Evolutionary conservation across 805 yeast genomes (phyloP).

Genomic region (Hagleromyces aurorensis): DNA sequence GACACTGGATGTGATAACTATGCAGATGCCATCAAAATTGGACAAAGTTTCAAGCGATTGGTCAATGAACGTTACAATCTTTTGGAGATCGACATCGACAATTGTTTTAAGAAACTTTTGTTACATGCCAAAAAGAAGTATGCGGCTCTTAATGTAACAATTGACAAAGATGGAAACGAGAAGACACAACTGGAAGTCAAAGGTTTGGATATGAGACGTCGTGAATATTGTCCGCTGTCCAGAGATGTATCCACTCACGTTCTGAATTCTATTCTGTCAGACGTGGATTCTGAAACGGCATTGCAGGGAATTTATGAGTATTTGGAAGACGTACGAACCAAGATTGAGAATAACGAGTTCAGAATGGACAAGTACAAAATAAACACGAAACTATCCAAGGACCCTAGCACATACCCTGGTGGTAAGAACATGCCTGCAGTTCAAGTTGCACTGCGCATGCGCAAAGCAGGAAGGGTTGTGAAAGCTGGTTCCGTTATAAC

Average conservation of each 20-base stretch:
- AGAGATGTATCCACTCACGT: conserved; percentile 79
- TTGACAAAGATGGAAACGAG: conserved; percentile 47
- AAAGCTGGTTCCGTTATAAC: conserved; percentile 88
- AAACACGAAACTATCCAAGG: conserved; percentile 83
- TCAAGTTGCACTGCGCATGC: conserved; percentile 77
- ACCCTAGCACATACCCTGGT: conserved; percentile 75
- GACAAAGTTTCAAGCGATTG: conserved; percentile 70
- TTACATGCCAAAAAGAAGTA: conserved; percentile 95
- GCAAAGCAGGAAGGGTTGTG: conserved; percentile 77
- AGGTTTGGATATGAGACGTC: conserved; percentile 93
- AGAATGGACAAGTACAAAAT: conserved; percentile 66
- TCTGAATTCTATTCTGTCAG: conserved; percentile 61
- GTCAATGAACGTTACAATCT: conserved; percentile 85
- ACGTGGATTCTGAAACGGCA: conserved; percentile 69
- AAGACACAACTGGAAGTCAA: conserved; percentile 70
- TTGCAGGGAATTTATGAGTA: conserved; percentile 63
- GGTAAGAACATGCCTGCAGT: conserved; percentile 83
- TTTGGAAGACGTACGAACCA: conserved; percentile 49
- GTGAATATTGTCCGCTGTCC: conserved; percentile 91
- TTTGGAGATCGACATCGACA: conserved; percentile 91
- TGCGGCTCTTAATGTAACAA: conserved; percentile 72
- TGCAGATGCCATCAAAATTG: conserved; percentile 71
- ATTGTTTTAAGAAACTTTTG: conserved; percentile 75
- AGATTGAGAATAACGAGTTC: conserved; percentile 53
- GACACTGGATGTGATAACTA: conserved; percentile 71